Percentiles rank a stretch among this genome's conserved stretches.
These are phyloP conservation scores for Wickerhamiella azyma DNA, from an alignment of 805 yeast species.

Conservation along the genomic window DNA sequence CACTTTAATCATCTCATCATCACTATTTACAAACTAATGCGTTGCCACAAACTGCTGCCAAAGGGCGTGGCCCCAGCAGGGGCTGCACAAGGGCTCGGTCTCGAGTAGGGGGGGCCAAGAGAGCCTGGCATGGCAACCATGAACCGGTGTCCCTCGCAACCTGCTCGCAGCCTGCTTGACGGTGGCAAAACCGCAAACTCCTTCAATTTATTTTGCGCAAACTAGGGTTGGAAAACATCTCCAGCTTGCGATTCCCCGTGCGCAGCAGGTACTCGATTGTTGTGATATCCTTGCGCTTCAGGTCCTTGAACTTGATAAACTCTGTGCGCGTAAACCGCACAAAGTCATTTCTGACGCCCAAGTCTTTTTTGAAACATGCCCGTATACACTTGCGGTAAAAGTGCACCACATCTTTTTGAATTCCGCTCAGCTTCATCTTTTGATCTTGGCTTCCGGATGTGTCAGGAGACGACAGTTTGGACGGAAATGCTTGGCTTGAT, in stretches of 20 bases:
- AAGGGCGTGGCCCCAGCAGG: no score
- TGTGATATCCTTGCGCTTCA: constrained; percentile 67
- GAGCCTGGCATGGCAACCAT: no score
- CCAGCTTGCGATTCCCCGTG: constrained; percentile 56
- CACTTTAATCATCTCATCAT: no score
- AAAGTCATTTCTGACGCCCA: constrained; percentile 34
- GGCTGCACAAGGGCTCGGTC: no score
- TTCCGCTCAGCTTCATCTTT: constrained; percentile 23
- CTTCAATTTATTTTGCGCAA: constrained; percentile 44
- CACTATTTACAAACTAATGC: no score
- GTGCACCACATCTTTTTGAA: constrained; percentile 31
- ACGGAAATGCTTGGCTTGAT: no score
- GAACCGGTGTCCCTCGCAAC: no score
- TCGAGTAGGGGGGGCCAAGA: no score
- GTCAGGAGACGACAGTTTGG: background rate
- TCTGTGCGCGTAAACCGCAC: constrained; percentile 40
- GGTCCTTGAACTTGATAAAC: constrained; percentile 40
- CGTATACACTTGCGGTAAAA: constrained; percentile 39
- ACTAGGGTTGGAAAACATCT: constrained; percentile 55
- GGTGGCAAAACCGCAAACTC: background rate
- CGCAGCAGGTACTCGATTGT: constrained; percentile 77
- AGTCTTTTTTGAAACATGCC: constrained; percentile 34
- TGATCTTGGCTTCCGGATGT: background rate
- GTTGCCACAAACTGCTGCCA: no score
- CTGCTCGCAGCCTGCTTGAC: background rate